Evolutionary conservation across 2,329 filamentous ascomycete genomes (phyloP), one percentile per base, ranked within the genome.

Genomic region (Aspergillus felis): DNA sequence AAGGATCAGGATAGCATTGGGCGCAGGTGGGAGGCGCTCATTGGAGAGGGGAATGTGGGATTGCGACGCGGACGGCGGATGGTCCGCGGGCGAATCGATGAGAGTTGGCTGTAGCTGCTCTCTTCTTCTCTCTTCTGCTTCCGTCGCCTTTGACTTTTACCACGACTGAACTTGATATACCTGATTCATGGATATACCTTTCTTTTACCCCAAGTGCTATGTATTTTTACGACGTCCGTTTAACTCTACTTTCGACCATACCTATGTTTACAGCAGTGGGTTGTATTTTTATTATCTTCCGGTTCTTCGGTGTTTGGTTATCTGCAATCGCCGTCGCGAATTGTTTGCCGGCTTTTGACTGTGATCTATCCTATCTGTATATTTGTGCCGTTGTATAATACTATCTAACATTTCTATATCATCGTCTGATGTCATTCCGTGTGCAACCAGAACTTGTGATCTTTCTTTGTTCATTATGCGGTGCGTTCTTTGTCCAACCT

Each of bases 11-110:
- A 73, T 20, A 75, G 72, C 51, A 66, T 78, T 25, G 75, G 74
- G n/a, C 68, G 66, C 53, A 66, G 78, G 51, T 80, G 76, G 77
- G 71, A 70, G 51, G 64, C 71, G 44, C 71, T 80, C 12, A 65
- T 79, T 20, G 71, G 71, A 9, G 71, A 77, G 55, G 76, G 77
- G n/a, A 72, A 77, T 54, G 68, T 79, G 22, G 75, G 75, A 6
- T 64, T 79, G 51, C 70, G 73, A 52, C 66, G 71, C 22, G 69
- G 69, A 8, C 62, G 68, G 35, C 67, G 66, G 8, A 65, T 66
- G 59, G 63, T 66, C 7, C 62, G 66, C 48, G 59, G 64, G 29
- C 62, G 65, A 41, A 64, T 69, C 25, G 58, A 70, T 54, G 65
- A 70, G 27, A 65, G 58, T 53, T 71, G 65, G 64, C 62, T 62